These are phyloP conservation scores for Reticulascus tulasneorum DNA, from an alignment of 2,329 filamentous ascomycete genomes.

Conservation along the genomic window DNA sequence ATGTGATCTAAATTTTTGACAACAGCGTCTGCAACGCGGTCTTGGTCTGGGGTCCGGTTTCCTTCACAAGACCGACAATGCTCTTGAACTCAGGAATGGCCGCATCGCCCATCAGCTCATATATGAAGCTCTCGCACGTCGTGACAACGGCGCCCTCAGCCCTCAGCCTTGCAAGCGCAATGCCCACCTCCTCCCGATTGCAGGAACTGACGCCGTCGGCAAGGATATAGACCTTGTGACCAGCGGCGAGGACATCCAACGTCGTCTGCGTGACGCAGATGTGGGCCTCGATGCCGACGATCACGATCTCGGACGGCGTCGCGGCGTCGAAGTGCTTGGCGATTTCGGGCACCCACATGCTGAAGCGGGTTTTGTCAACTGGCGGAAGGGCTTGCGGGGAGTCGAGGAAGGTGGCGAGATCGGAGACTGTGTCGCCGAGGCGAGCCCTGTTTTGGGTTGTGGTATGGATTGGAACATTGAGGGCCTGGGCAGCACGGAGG, in stretches of 20 bases:
- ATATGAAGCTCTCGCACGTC: conserved; percentile 84
- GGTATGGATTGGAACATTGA: conserved; percentile 74
- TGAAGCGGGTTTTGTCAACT: conserved; percentile 85
- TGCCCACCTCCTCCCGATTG: conserved; percentile 73
- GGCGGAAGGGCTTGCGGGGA: conserved; percentile 38
- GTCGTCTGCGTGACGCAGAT: conserved; percentile 94
- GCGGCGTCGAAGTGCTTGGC: conserved; percentile 30
- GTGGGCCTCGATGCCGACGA: conserved; percentile 90
- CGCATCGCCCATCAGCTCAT: conserved; percentile 85
- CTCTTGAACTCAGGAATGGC: conserved; percentile 66
- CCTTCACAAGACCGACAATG: conserved; percentile 75
- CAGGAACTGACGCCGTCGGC: conserved; percentile 88
- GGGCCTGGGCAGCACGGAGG: conserved; percentile 58
- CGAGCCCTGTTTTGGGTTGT: conserved; percentile 81
- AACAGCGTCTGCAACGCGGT: conserved; percentile 62
- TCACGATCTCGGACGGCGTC: conserved; percentile 54
- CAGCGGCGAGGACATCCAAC: conserved; percentile 70
- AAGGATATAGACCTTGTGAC: conserved; percentile 80
- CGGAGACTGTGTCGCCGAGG: conserved; percentile 74
- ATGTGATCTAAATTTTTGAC: conserved; percentile 52
- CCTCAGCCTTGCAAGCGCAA: conserved; percentile 74
- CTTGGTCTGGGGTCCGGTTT: conserved; percentile 67
- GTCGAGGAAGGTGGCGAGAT: conserved; percentile 55
- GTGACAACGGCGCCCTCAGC: conserved; percentile 75
- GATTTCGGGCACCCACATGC: conserved; percentile 75